These are phyloP conservation scores for Acacia acuminata DNA, from an alignment of 306 rosid species.

Conservation along the genomic window DNA sequence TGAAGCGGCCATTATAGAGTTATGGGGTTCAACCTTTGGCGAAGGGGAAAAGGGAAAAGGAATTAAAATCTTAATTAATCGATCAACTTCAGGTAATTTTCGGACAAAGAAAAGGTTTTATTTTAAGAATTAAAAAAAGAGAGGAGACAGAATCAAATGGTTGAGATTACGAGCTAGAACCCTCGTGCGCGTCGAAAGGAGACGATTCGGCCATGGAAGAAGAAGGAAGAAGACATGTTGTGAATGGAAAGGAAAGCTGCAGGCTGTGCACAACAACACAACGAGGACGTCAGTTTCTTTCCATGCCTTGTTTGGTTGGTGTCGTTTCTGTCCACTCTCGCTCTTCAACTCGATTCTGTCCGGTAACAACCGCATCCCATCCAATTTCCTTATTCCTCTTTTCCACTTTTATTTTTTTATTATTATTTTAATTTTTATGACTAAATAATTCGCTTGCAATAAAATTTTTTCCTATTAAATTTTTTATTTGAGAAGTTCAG, in stretches of 20 bases:
- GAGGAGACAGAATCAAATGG: not conserved
- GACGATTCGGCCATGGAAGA: not conserved
- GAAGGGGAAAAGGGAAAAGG: not conserved
- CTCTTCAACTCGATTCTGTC: not conserved
- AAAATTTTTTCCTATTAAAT: no score
- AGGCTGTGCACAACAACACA: not conserved
- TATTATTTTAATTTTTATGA: no score
- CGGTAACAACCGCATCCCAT: constrained; percentile 14
- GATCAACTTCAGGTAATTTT: constrained; percentile 27
- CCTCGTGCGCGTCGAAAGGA: constrained; percentile 26
- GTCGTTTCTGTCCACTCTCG: constrained; percentile 3
- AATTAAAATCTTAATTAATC: constrained; percentile 28
- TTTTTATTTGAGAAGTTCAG: no score
- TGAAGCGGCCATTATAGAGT: constrained; percentile 25
- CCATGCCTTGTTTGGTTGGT: not conserved
- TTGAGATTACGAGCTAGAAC: not conserved
- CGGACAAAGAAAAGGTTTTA: not conserved
- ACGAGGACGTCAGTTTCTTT: constrained; percentile 22
- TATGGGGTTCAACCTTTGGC: constrained; percentile 12
- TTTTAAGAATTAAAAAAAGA: not conserved
- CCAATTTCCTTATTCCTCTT: not conserved
- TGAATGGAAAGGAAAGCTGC: constrained; percentile 18
- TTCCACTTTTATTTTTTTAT: not conserved
- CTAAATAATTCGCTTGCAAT: no score
- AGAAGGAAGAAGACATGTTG: not conserved